Evolutionary conservation across 2,329 filamentous ascomycete species (phyloP).

Genomic region (Pyricularia pennisetigena): DNA sequence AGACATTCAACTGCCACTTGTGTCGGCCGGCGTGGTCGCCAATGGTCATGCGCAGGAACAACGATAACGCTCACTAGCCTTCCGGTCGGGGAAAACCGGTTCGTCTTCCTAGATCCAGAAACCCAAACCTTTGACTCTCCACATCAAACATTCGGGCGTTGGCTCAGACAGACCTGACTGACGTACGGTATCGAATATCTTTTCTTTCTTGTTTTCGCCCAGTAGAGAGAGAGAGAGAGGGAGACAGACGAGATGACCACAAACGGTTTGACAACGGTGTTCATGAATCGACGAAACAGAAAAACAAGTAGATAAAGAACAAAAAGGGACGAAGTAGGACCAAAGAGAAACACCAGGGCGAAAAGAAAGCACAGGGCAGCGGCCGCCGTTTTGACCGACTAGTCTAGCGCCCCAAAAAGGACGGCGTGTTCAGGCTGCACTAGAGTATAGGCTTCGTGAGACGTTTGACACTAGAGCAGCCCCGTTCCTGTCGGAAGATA

Average conservation of each 20-base stretch:
- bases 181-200: neutral
- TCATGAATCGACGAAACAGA: neutral
- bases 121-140: neutral
- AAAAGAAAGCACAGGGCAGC: neutral
- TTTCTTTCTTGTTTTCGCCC: too few relatives aligned
- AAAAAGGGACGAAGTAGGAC: neutral
- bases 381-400: neutral
- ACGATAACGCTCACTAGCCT: neutral
- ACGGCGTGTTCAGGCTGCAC: neutral
- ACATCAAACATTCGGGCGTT: neutral
- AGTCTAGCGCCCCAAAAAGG: neutral
- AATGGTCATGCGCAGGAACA: neutral
- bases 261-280: neutral
- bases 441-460: neutral
- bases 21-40: neutral
- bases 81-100: neutral
- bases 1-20: neutral
- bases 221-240: too few relatives aligned
- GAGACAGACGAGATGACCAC: neutral
- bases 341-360: neutral
- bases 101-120: neutral
- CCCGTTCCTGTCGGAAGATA: neutral
- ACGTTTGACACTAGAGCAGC: neutral
- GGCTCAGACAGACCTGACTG: neutral
- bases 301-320: neutral